Base-by-base conservation (phyloP, 805 yeast genomes). In the Metschnikowia amazonensis region DNA sequence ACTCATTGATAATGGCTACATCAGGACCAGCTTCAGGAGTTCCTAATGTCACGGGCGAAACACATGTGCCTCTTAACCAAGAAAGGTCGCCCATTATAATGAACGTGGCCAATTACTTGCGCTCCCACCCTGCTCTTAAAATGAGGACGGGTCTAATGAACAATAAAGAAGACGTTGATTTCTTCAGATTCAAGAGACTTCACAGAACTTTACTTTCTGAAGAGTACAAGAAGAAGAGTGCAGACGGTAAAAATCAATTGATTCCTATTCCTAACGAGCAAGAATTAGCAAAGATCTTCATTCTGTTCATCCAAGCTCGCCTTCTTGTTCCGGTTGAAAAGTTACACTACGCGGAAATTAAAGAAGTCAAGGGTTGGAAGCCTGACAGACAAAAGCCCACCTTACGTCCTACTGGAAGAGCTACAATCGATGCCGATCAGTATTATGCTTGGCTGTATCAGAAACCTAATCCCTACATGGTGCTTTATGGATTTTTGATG, bases 131-230 rank as follows among this genome's bases (percentile, higher is more conserved):
- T 28, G 65, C 68, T n/a, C 72, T 92, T 51, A 94, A 92, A 60
- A 86, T 84, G 65, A 80, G 99, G 57, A 77, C 79, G 50, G 97
- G 97, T 11, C 64, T 83, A n/a, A 70, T 83, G 44, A 82, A 84
- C 56, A 82, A 84, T 45, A 78, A 78, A 51, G 67, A 61, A n/a
- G 81, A 81, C 39, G 76, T 80, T 29, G 96, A 88, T 48, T 89
- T 94, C 64, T 94, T 92, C 76, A 76, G 95, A 54, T 85, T 75
- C 64, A 92, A 92, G 65, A 79, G 99, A 58, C 84, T 88, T 35
- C 68, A 80, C 11, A 74, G 98, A 53, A 95, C 95, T 1, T 73
- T 92, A 46, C 67, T 80, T 29, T 80, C 89, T 44, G 84, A 79
- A 1, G 90, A 84, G 36, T 94, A 89, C 65, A 74, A 75, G 55